Conservation (phyloP, 306 rosid species). For the Sechiopsis laciniata region DNA sequence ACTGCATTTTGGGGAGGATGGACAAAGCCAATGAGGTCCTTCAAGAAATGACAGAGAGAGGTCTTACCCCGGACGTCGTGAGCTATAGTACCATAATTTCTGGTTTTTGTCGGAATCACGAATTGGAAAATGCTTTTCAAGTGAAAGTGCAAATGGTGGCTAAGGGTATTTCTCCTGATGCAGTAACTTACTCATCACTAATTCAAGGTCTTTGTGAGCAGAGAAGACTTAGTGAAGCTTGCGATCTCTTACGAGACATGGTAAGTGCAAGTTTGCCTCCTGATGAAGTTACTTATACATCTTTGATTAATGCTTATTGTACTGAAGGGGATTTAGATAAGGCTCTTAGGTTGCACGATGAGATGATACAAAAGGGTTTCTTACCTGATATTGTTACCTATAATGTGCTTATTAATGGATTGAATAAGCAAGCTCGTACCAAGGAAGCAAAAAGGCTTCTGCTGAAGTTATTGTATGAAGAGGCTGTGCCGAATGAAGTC, state of each 20-base stretch:
- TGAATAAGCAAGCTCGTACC: conserved; percentile 70
- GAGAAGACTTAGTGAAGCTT: conserved; percentile 54
- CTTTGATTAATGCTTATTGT: conserved; percentile 75
- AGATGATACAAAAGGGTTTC: conserved; percentile 68
- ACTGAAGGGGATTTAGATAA: conserved; percentile 57
- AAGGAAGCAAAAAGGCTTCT: conserved; percentile 85
- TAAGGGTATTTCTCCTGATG: conserved; percentile 62
- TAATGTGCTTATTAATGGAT: conserved; percentile 87
- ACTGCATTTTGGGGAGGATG: conserved; percentile 58
- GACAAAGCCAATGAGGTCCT: conserved; percentile 58
- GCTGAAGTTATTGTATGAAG: conserved; percentile 69
- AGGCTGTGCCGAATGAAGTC: conserved; percentile 56
- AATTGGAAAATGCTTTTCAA: conserved; percentile 56
- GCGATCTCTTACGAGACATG: conserved; percentile 69
- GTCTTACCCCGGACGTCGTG: conserved; percentile 63
- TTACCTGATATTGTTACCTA: conserved; percentile 79
- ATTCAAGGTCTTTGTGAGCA: conserved; percentile 75
- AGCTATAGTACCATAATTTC: conserved; percentile 80
- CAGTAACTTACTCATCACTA: conserved; percentile 62
- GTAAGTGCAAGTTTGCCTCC: conserved; percentile 40
- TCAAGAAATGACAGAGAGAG: conserved; percentile 50
- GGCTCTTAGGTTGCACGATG: conserved; percentile 70
- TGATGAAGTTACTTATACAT: conserved; percentile 70
- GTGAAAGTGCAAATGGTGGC: conserved; percentile 65
- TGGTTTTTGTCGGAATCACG: conserved; percentile 60